Base-by-base conservation (phyloP, 23 red algal genomes). In the Agarophyton chilense region DNA sequence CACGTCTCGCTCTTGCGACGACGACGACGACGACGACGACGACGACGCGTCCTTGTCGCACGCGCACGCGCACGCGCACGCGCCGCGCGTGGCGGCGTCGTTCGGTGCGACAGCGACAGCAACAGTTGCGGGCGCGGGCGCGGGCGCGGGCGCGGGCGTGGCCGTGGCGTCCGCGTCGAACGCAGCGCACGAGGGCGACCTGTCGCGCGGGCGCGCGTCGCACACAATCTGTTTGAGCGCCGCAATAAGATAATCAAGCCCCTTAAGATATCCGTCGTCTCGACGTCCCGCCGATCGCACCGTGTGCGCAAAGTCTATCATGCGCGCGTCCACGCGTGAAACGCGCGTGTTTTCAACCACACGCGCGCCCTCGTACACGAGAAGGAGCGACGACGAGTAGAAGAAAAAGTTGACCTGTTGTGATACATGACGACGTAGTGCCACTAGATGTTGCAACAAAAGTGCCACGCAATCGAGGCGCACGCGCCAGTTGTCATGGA, bases 291-390 rank as follows among this genome's bases (percentile, higher is more conserved):
- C 3, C 36, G 84, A 89, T 12, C 53, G 65, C 52, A 77, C 68
- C 2, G 96, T 98, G 72, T 98, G 96, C 38, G 96, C 96, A 95
- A 98, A 98, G 66, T 98, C 96, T 38, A 98, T 98, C 96, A 98
- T 98, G 50, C 89, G 84, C 65, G 95, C 84, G 65, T 94, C 88
- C 18, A 90, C 88, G 22, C 17, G 13, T n/a, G n/a, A n/a, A n/a
- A n/a, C 25, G 78, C 34, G 36, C 12, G 65, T 34, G 18, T 4
- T 3, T 21, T 19, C 63, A 78, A 24, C 64, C 34, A 22, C 28
- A 49, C 51, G n/a, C 36, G 89, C 91, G 50, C 96, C 96, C 58
- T 98, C 96, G 77, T 98, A 98, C 40, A 98, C 86, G 52, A 98
- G 50, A 33, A 98, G 71, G 32, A 98, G 52, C 42, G 84, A 92